These are phyloP conservation scores for Cystofilobasidium bisporidii DNA, from an alignment of 768 basidiomycete species.

Conservation along the genomic window DNA sequence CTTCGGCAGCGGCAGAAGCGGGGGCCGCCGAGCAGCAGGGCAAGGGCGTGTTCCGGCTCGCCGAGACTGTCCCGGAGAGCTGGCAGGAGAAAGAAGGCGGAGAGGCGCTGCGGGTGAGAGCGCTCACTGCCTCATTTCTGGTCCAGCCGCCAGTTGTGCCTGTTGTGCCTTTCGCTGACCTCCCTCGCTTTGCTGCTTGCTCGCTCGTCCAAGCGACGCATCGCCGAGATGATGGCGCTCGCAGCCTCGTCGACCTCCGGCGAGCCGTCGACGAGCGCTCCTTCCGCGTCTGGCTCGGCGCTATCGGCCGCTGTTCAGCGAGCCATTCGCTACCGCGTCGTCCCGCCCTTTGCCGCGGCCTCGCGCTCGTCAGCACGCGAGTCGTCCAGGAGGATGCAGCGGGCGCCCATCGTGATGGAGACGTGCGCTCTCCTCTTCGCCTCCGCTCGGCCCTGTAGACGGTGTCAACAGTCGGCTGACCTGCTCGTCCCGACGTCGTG, in stretches of 20 bases:
- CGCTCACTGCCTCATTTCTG: too few relatives aligned
- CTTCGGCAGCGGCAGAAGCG: too few relatives aligned
- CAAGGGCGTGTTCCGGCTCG: slow-evolving; percentile 39
- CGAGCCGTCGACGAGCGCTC: neutral
- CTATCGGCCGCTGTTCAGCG: neutral
- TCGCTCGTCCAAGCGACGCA: slow-evolving; percentile 19
- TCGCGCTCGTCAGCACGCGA: too few relatives aligned
- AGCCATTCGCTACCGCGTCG: slow-evolving; percentile 14
- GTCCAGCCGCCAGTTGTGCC: too few relatives aligned
- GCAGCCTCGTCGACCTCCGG: slow-evolving; percentile 33
- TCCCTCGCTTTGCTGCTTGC: neutral
- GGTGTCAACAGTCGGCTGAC: neutral
- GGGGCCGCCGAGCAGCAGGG: slow-evolving; percentile 20
- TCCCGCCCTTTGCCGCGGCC: slow-evolving; percentile 4
- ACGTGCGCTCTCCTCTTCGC: neutral
- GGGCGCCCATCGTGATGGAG: slow-evolving; percentile 1
- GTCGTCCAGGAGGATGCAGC: neutral
- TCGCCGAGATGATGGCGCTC: slow-evolving; percentile 22
- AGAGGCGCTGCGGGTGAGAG: slow-evolving; percentile 35
- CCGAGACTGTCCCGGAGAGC: slow-evolving; percentile 38
- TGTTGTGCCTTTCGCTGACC: too few relatives aligned
- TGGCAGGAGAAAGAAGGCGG: slow-evolving; percentile 39
- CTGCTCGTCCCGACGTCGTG: neutral
- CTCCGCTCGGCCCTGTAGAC: neutral
- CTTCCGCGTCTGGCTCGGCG: neutral